Percentiles rank a stretch among this genome's conserved stretches.
Conservation (phyloP, 164 flowering plant species). For the Tinospora cordifolia region DNA sequence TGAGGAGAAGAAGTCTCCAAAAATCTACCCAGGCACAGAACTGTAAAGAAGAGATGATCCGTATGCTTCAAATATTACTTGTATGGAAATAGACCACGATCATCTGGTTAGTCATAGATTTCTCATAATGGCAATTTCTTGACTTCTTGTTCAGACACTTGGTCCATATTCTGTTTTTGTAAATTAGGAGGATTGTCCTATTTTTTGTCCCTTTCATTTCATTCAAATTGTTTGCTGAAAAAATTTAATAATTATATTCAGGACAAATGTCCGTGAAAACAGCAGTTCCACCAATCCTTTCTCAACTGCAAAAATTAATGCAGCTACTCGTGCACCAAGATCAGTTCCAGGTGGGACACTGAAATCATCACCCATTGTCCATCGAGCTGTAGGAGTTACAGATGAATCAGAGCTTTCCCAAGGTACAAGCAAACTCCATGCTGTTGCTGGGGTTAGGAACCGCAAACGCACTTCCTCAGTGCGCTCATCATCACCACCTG, state of each 20-base stretch:
- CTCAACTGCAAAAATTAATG: constrained; percentile 45
- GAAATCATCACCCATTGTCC: constrained; percentile 47
- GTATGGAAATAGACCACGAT: neutral
- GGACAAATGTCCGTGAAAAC: constrained; percentile 53
- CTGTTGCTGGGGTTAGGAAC: constrained; percentile 42
- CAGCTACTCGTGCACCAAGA: constrained; percentile 60
- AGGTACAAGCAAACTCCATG: constrained; percentile 46
- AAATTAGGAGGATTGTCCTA: neutral
- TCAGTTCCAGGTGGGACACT: constrained; percentile 48
- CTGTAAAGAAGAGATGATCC: neutral
- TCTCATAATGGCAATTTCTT: neutral
- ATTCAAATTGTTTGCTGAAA: neutral
- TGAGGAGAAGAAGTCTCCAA: neutral
- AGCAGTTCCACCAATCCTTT: constrained; percentile 54
- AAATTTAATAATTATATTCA: constrained; percentile 16
- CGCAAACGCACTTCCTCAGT: constrained; percentile 59
- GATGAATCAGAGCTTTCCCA: constrained; percentile 69
- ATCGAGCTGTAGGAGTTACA: constrained; percentile 34
- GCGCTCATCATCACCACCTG: constrained; percentile 78
- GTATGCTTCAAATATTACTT: neutral
- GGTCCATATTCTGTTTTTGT: neutral
- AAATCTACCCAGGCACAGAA: neutral
- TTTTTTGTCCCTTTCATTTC: neutral
- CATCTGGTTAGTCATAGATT: neutral
- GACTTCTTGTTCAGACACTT: neutral